A percentile compares a stretch with the other conserved stretches of the same genome.
Evolutionary conservation across 2,329 filamentous ascomycete species (phyloP).

Genomic region (Sclerotinia trifoliorum): DNA sequence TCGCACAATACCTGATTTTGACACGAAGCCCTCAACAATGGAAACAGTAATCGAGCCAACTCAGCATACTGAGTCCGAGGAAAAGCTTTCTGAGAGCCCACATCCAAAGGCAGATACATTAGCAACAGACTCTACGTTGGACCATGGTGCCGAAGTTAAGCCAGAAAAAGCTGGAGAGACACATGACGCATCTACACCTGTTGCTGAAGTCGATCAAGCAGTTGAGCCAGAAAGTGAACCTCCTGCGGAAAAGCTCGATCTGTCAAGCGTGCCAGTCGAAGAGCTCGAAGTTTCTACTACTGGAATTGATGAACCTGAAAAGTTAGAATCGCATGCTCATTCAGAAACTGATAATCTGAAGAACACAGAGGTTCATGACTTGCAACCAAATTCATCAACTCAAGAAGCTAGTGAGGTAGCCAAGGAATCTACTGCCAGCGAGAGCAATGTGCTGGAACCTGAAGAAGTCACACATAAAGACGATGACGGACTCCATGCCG

Average conservation of each 20-base stretch:
- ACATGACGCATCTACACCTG: background rate
- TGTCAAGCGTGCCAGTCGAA: background rate
- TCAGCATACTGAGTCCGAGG: background rate
- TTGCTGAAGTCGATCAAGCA: background rate
- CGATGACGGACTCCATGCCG: background rate
- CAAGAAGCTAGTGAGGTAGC: background rate
- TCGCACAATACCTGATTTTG: slow-evolving; percentile 9
- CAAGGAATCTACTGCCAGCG: background rate
- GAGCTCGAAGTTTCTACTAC: slow-evolving; percentile 12
- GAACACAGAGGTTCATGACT: background rate
- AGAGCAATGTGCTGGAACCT: background rate
- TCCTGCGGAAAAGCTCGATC: background rate
- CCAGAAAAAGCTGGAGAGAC: background rate
- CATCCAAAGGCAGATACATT: background rate
- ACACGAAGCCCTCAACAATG: slow-evolving; percentile 3
- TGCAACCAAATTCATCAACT: background rate
- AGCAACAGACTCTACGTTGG: background rate
- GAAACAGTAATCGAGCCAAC: background rate
- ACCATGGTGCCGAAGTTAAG: background rate
- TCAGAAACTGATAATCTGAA: background rate
- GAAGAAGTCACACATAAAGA: background rate
- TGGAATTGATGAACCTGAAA: background rate
- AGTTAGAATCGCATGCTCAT: background rate
- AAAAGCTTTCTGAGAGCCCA: background rate
- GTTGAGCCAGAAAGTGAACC: background rate